Base-by-base conservation (phyloP, 441 rosid genomes). In the Biscutella laevigata region DNA sequence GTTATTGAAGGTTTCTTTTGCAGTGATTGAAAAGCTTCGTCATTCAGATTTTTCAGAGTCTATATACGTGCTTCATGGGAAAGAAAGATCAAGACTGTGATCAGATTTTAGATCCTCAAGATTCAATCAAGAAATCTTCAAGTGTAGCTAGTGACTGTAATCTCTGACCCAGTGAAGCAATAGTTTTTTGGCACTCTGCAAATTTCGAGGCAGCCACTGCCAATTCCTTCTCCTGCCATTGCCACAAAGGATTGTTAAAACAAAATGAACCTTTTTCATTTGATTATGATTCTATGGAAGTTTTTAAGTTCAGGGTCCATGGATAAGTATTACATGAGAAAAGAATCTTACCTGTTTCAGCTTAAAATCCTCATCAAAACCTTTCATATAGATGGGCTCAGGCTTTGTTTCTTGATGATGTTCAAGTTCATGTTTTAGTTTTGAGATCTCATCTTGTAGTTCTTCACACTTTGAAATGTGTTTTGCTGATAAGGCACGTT, bases 171-270 rank as follows among this genome's bases (percentile, higher is more conserved):
- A 89, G 78, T 27, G 94, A 82, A 32, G 94, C 73, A 22, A 89
- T 84, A 35, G 95, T 89, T 62, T 71, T 86, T 68, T 89, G 88
- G 74, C 97, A 89, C 50, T 86, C 94, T 15, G 89, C 86, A 36
- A 82, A 73, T 68, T 74, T 81, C 35, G 68, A 67, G 37, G 95
- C 87, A 56, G 94, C 87, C 26, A 61, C 55, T 28, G 79, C 78
- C 27, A 89, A 70, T 71, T 89, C 91, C 68, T 73, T 69, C 69
- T 80, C 94, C 95, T 89, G 79, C 28, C 39, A 57, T 17, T 14
- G 7, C 47, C 22, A 69, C 54, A 3, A 33, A 38, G n/a, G 8
- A 32, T 36, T 40, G 16, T 42, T 7, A 33, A 11, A 25, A 9
- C 7, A 30, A 6, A 6, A 56, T 1, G 11, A 15, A 10, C 41